Percentiles rank a stretch among this genome's conserved stretches.
phyloP scores from a whole-genome alignment of 495 filamentous ascomycete species.

The Cryomyces minteri region DNA sequence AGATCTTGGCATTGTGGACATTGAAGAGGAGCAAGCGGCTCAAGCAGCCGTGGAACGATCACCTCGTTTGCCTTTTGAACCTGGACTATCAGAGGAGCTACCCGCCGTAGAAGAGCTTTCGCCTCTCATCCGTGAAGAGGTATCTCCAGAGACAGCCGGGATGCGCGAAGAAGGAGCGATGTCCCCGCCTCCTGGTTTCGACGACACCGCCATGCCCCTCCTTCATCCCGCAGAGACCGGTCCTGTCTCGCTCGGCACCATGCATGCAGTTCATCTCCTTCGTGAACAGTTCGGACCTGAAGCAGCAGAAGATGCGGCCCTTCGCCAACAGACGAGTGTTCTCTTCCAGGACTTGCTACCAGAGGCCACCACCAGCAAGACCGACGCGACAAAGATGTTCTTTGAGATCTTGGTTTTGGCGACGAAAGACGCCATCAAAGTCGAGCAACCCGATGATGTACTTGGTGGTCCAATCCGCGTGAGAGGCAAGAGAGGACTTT shows the following conservation, averaged over 20 bases:
- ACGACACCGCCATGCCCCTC: slow-evolving; percentile 56
- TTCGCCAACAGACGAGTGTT: slow-evolving; percentile 56
- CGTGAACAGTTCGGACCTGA: slow-evolving; percentile 65
- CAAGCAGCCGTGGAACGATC: slow-evolving; percentile 7
- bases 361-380: slow-evolving; percentile 53
- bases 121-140: slow-evolving; percentile 6
- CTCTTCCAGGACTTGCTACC: slow-evolving; percentile 87
- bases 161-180: slow-evolving; percentile 17
- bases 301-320: slow-evolving; percentile 32
- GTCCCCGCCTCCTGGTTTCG: slow-evolving; percentile 28
- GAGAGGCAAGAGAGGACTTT: slow-evolving; percentile 73
- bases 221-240: slow-evolving; percentile 65
- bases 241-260: slow-evolving; percentile 72
- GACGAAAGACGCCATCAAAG: slow-evolving; percentile 93
- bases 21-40: slow-evolving; percentile 40
- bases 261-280: slow-evolving; percentile 87
- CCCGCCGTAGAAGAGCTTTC: background rate
- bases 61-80: slow-evolving; percentile 17
- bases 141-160: slow-evolving; percentile 12
- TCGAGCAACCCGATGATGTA: slow-evolving; percentile 64
- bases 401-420: slow-evolving; percentile 90
- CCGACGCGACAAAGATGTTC: slow-evolving; percentile 97
- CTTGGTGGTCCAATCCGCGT: slow-evolving; percentile 66
- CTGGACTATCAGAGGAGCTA: slow-evolving; percentile 6
- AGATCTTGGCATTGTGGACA: slow-evolving; percentile 68